Base-by-base conservation (phyloP, 1,284 basidiomycete genomes). In the Pterula multifida region DNA sequence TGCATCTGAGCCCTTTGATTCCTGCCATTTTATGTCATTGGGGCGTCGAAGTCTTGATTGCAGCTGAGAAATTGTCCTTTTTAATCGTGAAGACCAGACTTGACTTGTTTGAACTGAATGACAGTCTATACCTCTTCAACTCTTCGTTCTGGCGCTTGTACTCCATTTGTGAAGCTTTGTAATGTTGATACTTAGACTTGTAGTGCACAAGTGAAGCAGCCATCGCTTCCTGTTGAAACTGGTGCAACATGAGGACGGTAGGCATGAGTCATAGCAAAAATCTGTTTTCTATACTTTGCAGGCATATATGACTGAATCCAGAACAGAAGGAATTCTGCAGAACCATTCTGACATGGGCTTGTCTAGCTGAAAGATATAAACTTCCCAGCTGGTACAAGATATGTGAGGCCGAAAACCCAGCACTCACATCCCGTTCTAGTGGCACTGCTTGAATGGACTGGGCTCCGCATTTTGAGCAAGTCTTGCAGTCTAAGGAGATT, bases 141-240 rank as follows among this genome's bases (percentile, higher is more conserved):
- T 42, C 39, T 4, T 42, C 39, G 17, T 19, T 9, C 39, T 42
- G n/a, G 39, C 73, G 79, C 58, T 65, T 75, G 49, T 73, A 60
- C 24, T 74, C 71, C 26, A 79, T 75, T 19, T 81, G 65, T 9
- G 76, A 54, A 1, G 60, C 60, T 12, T 75, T 70, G 50, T 78
- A 76, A 57, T 80, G 75, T 25, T 71, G 63, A 55, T 73, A 70
- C 53, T 76, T 73, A 13, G 65, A 58, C 57, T 73, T 76, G 55
- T 82, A 82, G 55, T 76, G 73, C 36, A 75, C 71, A 36, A 85
- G 72, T 49, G 85, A 75, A 36, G 75, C 69, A 2, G 78, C 77
- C 62, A 88, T 72, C n/a, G 76, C 76, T 55, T 86, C 81, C 63
- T 83, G 77, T 63, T 90, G 86, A 58, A 87, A 86, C 85, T 89